Conservation (phyloP, 2,329 filamentous ascomycete genomes). For the Pseudodiploospora longispora region DNA sequence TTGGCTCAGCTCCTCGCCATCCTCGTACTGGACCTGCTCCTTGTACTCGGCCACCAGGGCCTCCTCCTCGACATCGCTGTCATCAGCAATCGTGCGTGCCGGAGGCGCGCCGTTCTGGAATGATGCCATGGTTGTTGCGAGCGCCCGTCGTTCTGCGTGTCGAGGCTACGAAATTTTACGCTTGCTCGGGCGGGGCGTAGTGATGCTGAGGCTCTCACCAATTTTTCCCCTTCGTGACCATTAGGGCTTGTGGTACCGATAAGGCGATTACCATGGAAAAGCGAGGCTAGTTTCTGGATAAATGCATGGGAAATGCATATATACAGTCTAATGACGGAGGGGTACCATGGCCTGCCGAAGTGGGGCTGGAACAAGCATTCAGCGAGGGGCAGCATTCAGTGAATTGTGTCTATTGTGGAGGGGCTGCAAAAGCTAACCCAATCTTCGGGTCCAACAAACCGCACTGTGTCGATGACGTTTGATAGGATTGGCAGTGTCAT, state of each 20-base stretch:
- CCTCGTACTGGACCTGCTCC: constrained; percentile 92
- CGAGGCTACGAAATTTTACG: constrained; percentile 26
- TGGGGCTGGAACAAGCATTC: constrained; percentile 15
- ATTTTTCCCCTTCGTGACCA: constrained; percentile 27
- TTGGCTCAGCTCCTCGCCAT: constrained; percentile 72
- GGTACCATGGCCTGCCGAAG: constrained; percentile 13
- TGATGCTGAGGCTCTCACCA: constrained; percentile 15
- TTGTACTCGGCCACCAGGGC: constrained; percentile 91
- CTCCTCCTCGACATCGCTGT: constrained; percentile 95
- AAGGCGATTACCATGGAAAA: constrained; percentile 19
- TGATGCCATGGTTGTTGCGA: constrained; percentile 43
- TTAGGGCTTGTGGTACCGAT: constrained; percentile 32
- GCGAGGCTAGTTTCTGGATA: constrained; percentile 18
- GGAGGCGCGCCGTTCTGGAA: constrained; percentile 55
- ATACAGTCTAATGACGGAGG: constrained; percentile 16
- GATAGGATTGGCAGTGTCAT: too few species aligned
- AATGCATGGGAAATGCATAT: constrained; percentile 20
- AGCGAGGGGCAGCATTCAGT: constrained; percentile 4
- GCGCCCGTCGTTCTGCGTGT: constrained; percentile 22
- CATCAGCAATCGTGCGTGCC: constrained; percentile 59
- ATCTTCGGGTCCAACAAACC: too few species aligned
- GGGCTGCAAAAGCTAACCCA: too few species aligned
- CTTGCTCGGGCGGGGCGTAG: constrained; percentile 18
- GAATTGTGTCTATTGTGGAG: too few species aligned
- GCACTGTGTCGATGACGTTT: too few species aligned